Conservation (phyloP, 441 rosid genomes). For the Macaranga tanarius region DNA sequence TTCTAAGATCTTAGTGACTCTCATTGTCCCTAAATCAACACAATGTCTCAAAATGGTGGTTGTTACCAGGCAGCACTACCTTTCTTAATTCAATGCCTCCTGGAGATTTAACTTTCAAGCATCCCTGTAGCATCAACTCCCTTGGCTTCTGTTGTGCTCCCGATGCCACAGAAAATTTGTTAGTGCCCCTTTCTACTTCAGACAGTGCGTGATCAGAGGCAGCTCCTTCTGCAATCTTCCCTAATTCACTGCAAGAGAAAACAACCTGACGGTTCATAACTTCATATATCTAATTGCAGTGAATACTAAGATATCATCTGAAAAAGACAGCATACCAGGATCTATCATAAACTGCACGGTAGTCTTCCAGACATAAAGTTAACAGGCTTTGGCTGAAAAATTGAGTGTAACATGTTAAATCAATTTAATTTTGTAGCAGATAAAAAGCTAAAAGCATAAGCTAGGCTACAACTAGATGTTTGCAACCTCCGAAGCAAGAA, state of each 20-base stretch:
- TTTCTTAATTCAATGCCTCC: conserved; percentile 20
- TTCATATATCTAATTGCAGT: background rate
- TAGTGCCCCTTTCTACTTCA: conserved; percentile 19
- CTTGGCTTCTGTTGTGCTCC: conserved; percentile 34
- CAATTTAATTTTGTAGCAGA: background rate
- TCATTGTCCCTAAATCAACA: background rate
- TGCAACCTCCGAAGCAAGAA: conserved; percentile 62
- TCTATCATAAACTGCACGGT: conserved; percentile 61
- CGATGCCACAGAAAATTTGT: conserved; percentile 20
- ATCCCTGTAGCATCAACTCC: conserved; percentile 27
- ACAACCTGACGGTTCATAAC: conserved; percentile 11
- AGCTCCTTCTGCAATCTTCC: conserved; percentile 36
- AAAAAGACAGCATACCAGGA: conserved; percentile 42
- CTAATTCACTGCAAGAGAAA: conserved; percentile 34
- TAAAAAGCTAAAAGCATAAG: conserved; percentile 5
- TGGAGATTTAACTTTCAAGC: conserved; percentile 23
- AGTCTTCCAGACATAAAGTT: conserved; percentile 55
- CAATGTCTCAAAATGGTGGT: background rate
- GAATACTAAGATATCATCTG: background rate
- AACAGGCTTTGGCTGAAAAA: conserved; percentile 58
- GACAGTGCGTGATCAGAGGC: conserved; percentile 21
- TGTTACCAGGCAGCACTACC: conserved; percentile 29
- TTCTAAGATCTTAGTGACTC: background rate
- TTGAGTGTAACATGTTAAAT: conserved; percentile 22
- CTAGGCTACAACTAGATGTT: background rate